A percentile compares a stretch with the other conserved stretches of the same genome.
Evolutionary conservation across 495 filamentous ascomycete genomes (phyloP).

Genomic region (Podospora sp.): DNA sequence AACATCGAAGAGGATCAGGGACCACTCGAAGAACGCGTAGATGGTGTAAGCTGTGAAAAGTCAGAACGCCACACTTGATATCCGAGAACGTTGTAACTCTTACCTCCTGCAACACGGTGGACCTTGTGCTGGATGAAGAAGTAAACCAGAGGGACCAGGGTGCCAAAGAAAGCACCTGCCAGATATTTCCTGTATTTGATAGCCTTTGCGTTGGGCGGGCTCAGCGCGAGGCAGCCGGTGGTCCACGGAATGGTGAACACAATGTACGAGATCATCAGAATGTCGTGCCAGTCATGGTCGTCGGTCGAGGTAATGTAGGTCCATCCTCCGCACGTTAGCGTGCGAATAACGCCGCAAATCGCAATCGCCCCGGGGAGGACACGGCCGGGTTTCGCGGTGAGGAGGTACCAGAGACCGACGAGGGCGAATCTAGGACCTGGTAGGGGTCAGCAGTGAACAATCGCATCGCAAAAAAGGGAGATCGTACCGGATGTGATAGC

Average conservation of each 20-base stretch:
- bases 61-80: slow-evolving; percentile 11
- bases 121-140: slow-evolving; percentile 99
- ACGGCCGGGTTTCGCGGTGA: slow-evolving; percentile 75
- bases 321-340: slow-evolving; percentile 95
- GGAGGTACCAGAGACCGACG: slow-evolving; percentile 88
- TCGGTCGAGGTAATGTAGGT: slow-evolving; percentile 98
- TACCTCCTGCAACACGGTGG: slow-evolving; percentile 91
- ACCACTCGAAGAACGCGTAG: slow-evolving; percentile 98
- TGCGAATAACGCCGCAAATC: slow-evolving; percentile 79
- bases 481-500: slow-evolving; percentile 82
- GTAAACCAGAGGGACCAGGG: slow-evolving; percentile 87
- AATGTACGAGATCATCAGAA: slow-evolving; percentile 98
- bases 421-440: slow-evolving; percentile 86
- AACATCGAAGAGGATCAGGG: slow-evolving; percentile 91
- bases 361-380: slow-evolving; percentile 81
- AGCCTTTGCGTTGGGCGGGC: slow-evolving; percentile 80
- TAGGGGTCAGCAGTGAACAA: slow-evolving; percentile 1
- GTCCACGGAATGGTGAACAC: slow-evolving; percentile 97
- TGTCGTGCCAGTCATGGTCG: slow-evolving; percentile 98
- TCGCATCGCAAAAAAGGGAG: slow-evolving; percentile 55
- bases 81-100: slow-evolving; percentile 28
- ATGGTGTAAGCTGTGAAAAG: slow-evolving; percentile 81
- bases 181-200: slow-evolving; percentile 89
- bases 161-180: slow-evolving; percentile 84
- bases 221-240: slow-evolving; percentile 82